Evolutionary conservation across 257 asterid genomes (phyloP).

Genomic region (Solanum lignicaule): DNA sequence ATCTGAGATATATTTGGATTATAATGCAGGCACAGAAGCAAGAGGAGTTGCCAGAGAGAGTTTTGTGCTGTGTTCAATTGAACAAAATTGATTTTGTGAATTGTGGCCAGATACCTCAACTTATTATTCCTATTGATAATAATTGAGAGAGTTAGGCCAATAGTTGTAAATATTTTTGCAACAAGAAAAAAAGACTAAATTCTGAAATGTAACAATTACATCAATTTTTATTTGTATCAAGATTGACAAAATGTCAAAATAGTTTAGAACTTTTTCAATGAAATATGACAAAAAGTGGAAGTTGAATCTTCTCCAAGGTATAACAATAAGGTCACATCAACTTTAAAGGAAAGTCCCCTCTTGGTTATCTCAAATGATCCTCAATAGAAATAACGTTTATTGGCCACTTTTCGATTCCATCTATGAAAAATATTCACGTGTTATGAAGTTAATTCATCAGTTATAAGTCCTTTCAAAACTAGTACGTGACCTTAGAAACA

Average conservation of each 20-base stretch:
- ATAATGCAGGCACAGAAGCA: conserved; percentile 60
- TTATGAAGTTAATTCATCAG: background rate
- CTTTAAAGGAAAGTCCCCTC: background rate
- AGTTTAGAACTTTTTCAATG: background rate
- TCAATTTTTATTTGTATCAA: background rate
- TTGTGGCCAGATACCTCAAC: conserved; percentile 49
- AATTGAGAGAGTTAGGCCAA: background rate
- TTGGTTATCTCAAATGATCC: background rate
- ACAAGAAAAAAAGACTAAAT: too few species aligned
- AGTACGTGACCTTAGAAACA: background rate
- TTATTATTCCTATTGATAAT: conserved; percentile 11
- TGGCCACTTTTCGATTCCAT: background rate
- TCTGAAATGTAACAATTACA: background rate
- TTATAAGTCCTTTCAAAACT: background rate
- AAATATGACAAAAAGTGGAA: background rate
- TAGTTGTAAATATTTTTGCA: background rate
- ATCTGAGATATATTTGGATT: background rate
- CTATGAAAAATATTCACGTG: background rate
- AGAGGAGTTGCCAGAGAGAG: conserved; percentile 81
- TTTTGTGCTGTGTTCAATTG: conserved; percentile 64
- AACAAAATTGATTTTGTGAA: conserved; percentile 61
- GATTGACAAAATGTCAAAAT: background rate
- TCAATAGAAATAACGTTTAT: background rate
- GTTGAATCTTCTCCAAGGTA: background rate
- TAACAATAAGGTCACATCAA: background rate